These are phyloP conservation scores for Leccinum olivaceopallidum DNA, from an alignment of 768 basidiomycete genomes.

Conservation along the genomic window DNA sequence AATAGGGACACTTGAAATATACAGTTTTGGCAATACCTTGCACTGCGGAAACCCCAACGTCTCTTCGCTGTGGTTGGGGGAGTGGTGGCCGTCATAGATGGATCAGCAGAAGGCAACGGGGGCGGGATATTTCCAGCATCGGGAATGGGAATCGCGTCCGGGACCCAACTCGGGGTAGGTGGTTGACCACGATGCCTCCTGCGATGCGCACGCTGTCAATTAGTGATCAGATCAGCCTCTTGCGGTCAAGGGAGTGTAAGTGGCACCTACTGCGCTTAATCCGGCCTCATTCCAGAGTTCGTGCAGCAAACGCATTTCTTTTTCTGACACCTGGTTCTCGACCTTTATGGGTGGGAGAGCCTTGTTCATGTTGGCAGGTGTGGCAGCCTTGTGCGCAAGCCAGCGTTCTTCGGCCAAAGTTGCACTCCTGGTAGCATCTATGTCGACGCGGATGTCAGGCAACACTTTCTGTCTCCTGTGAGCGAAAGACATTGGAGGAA, in stretches of 20 bases:
- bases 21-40: slow-evolving; percentile 16
- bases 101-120: slow-evolving; percentile 1
- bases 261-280: slow-evolving; percentile 21
- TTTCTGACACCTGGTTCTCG: slow-evolving; percentile 20
- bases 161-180: slow-evolving; percentile 2
- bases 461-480: slow-evolving; percentile 21
- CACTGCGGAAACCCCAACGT: slow-evolving; percentile 21
- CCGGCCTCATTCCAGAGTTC: slow-evolving; percentile 30
- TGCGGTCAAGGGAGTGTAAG: neutral
- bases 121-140: neutral
- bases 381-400: neutral
- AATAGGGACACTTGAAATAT: neutral
- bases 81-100: slow-evolving; percentile 3
- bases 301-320: slow-evolving; percentile 21
- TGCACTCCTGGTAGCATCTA: neutral
- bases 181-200: slow-evolving; percentile 14
- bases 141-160: slow-evolving; percentile 16
- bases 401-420: neutral
- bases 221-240: slow-evolving; percentile 10
- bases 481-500: slow-evolving; percentile 12
- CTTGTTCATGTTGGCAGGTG: slow-evolving; percentile 2
- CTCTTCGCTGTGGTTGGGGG: slow-evolving; percentile 5
- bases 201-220: slow-evolving; percentile 27
- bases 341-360: slow-evolving; percentile 16
- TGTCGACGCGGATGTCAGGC: slow-evolving; percentile 21